Conservation (phyloP, 2,329 filamentous ascomycete species). For the Colletotrichum gloeosporioides region DNA sequence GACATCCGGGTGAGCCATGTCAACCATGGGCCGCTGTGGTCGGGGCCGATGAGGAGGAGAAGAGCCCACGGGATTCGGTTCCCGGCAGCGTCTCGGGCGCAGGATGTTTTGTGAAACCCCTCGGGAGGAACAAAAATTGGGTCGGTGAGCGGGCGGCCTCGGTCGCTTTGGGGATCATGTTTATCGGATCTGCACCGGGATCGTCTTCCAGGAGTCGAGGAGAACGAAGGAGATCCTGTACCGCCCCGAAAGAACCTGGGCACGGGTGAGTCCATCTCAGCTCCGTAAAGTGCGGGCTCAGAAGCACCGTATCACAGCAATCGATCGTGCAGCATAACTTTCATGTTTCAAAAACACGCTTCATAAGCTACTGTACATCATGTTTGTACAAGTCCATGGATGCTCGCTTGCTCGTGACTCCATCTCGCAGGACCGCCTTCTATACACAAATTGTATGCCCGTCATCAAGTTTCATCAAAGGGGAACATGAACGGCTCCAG, state of each 20-base stretch:
- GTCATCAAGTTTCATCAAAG: neutral
- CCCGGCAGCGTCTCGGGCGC: neutral
- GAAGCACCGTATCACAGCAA: neutral
- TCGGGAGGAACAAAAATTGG: neutral
- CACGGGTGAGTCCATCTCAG: neutral
- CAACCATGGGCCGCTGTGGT: neutral
- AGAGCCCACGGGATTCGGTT: neutral
- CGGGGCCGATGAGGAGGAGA: neutral
- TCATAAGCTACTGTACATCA: neutral
- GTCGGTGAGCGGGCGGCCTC: neutral
- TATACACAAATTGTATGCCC: neutral
- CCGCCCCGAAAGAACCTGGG: neutral
- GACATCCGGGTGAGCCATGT: neutral
- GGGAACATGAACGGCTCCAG: neutral
- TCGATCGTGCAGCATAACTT: neutral
- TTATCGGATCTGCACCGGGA: neutral
- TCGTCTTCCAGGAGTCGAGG: neutral
- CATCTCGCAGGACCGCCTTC: neutral
- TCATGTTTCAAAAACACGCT: neutral
- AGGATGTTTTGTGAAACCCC: neutral
- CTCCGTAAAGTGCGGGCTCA: neutral
- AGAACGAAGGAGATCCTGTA: neutral
- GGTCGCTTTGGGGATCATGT: neutral
- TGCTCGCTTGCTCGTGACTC: neutral
- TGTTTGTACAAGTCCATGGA: neutral